Evolutionary conservation across 345 rosid species (phyloP), one percentile per base, ranked within the genome.

Genomic region (Salix purpurea): DNA sequence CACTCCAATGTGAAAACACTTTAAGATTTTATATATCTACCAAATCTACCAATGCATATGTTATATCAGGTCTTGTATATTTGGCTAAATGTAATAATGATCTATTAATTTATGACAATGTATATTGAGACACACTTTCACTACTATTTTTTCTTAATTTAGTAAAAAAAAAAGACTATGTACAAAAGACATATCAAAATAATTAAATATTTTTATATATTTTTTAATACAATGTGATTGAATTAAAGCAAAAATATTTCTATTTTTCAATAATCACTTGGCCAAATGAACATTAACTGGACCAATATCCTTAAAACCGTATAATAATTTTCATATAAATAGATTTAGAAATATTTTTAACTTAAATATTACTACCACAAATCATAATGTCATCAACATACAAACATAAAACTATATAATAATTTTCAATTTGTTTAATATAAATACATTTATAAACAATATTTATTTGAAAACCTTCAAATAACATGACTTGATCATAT

Each of bases 221-320:
- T 40, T 76, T 24, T 76, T 67, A 16, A 76, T 14, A 21, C 16
- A 69, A 58, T 24, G 52, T 7, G 73, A 54, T 60, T 69, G 68
- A 37, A 8, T 7, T 4, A 69, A 11, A 24, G 24, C 19, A 9
- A 68, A 13, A 2, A 39, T 24, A 56, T 60, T 18, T 7, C 9
- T 4, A 2, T 16, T 69, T 24, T 28, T 61, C 5, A 34, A 61
- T 11, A 74, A 34, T 26, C 62, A 19, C 2, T 61, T 40, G 2
- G 56, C 48, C 11, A 58, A 64, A 7, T 37, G 14, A 36, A 74
- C 76, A 60, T 26, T 19, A 19, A 54, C n/a, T 1, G 6, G 7
- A 36, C 24, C 40, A 26, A 61, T 5, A 65, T 74, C 58, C 42
- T 74, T 62, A 34, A 34, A 34, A 34, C 37, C 69, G 24, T 40